Evolutionary conservation across 306 rosid genomes (phyloP).

Genomic region (Trifolium pratense): DNA sequence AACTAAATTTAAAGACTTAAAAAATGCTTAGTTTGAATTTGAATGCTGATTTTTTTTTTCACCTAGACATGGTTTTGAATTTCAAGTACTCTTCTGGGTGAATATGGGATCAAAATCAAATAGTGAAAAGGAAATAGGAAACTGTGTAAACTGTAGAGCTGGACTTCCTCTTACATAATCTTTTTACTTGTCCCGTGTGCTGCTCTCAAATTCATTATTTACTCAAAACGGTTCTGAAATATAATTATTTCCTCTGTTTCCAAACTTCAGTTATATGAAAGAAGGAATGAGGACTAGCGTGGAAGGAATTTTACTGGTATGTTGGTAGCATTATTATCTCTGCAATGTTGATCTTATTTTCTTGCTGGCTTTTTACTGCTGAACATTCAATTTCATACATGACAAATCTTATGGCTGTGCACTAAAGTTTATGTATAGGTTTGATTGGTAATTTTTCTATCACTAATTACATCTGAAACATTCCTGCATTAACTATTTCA

Average conservation of each 20-base stretch:
- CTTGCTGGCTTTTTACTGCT: background rate
- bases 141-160: background rate
- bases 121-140: background rate
- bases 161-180: background rate
- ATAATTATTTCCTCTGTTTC: slow-evolving; percentile 24
- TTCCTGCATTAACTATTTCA: background rate
- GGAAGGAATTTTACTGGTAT: slow-evolving; percentile 91
- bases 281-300: slow-evolving; percentile 99
- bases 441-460: background rate
- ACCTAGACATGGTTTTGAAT: slow-evolving; percentile 6
- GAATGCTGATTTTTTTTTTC: background rate
- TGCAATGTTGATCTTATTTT: background rate
- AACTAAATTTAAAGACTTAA: background rate
- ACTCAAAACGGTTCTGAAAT: background rate
- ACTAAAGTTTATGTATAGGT: background rate
- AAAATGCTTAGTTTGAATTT: background rate
- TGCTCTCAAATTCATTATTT: slow-evolving; percentile 3
- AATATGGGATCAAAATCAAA: slow-evolving; percentile 8
- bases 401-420: background rate
- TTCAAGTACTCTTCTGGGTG: background rate
- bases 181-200: background rate
- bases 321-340: slow-evolving; percentile 10
- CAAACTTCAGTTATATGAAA: slow-evolving; percentile 78
- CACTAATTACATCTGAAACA: background rate
- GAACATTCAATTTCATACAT: background rate